A percentile compares a stretch with the other conserved stretches of the same genome.
Evolutionary conservation across 306 rosid genomes (phyloP).

Genomic region (Cajanus cajan): DNA sequence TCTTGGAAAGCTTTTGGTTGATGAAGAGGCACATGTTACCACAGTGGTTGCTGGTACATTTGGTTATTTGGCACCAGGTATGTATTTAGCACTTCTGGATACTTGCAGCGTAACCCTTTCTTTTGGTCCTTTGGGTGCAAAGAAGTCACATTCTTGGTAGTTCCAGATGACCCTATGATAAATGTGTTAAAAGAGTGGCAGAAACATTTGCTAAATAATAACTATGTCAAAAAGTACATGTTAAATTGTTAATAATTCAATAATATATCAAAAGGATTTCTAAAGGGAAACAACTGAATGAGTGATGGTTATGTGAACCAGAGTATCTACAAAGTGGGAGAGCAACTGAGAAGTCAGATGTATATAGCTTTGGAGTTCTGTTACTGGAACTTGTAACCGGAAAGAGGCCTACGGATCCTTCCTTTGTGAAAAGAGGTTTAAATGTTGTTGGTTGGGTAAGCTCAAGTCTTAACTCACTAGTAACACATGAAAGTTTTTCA

Average conservation of each 20-base stretch:
- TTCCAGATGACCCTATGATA: not conserved
- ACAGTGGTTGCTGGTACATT: constrained; percentile 99
- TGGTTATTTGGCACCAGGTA: constrained; percentile 97
- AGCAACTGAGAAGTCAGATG: constrained; percentile 94
- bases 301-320: constrained; percentile 29
- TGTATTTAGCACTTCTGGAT: constrained; percentile 12
- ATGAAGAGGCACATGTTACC: constrained; percentile 91
- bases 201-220: not conserved
- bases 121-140: not conserved
- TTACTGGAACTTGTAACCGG: constrained; percentile 95
- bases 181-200: not conserved
- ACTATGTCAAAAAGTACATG: not conserved
- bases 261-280: not conserved
- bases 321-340: constrained; percentile 96
- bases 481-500: not conserved
- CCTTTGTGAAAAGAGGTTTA: constrained; percentile 78
- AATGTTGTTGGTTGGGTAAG: constrained; percentile 99
- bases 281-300: not conserved
- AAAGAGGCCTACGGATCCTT: constrained; percentile 94
- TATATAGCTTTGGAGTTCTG: constrained; percentile 93
- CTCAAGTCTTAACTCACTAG: not conserved
- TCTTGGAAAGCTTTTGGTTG: constrained; percentile 90
- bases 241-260: not conserved
- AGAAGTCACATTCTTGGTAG: not conserved
- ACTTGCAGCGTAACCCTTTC: not conserved